These are phyloP conservation scores for Suillus luteus DNA, from an alignment of 768 basidiomycete species.

Conservation along the genomic window DNA sequence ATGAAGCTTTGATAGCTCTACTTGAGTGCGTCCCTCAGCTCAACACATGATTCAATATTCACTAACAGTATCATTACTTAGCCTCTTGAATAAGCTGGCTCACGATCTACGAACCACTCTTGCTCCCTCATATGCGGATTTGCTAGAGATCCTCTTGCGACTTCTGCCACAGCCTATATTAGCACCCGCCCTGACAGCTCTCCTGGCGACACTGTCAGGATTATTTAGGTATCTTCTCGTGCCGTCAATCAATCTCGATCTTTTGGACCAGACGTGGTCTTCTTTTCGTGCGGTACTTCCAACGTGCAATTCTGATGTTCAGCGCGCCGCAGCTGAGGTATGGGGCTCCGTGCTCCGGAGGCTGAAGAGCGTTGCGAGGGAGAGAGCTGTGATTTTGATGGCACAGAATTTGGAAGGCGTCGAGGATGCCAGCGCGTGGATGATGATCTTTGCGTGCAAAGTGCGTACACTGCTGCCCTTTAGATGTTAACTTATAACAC, in stretches of 20 bases:
- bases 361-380: conserved; percentile 61
- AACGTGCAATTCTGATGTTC: conserved; percentile 69
- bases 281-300: conserved; percentile 51
- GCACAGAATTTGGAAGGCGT: conserved; percentile 49
- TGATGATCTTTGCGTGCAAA: conserved; percentile 78
- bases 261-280: conserved; percentile 64
- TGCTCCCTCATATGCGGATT: conserved; percentile 56
- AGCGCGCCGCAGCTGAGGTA: conserved; percentile 79
- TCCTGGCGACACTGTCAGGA: conserved; percentile 67
- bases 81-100: conserved; percentile 74
- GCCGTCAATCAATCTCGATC: conserved; percentile 54
- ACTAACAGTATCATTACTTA: conserved; percentile 31
- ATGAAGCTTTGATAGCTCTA: conserved; percentile 72
- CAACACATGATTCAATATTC: conserved; percentile 7
- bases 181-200: conserved; percentile 56
- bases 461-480: conserved; percentile 33
- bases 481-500: conserved; percentile 4
- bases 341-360: conserved; percentile 82
- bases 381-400: conserved; percentile 58
- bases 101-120: conserved; percentile 83
- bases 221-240: conserved; percentile 76
- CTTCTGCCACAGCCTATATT: conserved; percentile 62
- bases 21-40: conserved; percentile 59
- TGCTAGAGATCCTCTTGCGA: conserved; percentile 57
- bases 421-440: conserved; percentile 73